Evolutionary conservation across 169 alveolate genomes (phyloP), one percentile per base, ranked within the genome.

Genomic region (Plasmodium malariae): DNA sequence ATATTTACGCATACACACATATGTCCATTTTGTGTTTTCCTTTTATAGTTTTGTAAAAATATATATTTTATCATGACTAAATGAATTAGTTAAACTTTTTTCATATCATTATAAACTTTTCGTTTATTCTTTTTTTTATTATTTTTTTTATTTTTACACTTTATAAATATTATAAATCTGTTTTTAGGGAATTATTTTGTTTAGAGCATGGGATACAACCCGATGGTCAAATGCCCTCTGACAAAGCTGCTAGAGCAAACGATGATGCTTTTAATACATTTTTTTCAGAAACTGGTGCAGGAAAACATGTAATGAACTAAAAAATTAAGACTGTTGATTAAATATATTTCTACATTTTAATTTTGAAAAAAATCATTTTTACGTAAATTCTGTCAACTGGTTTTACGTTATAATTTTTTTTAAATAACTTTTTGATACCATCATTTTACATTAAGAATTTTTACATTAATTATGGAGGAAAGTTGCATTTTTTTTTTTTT

Each of bases 201-300:
- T 70, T 94, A 68, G 97, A 95, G 89, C 97, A 95, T 72, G 97
- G 97, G 26, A 94, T 95, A 59, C 93, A 87, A 62, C 97, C 97
- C 26, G 97, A 95, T 85, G 97, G 97, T 69, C 92, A 94, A 85
- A 92, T 92, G 63, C 93, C 87, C 60, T 68, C 97, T 51, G 98
- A 97, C 88, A 95, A 96, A 94, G 95, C 97, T 74, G 96, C 94
- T 88, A 98, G 98, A 78, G 99, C 98, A 54, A 98, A 97, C 57
- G 99, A 98, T 94, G 99, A 97, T 87, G 99, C 99, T 69, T 98
- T 97, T 97, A 97, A 98, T 95, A 98, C 99, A 43, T 98, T 98
- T 94, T 99, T 99, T 97, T 96, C 99, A 28, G 99, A 99, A 94
- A 98, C 99, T 30, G 98, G 98, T 9, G 99, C 99, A 65, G 99